Percentiles rank a stretch among this genome's conserved stretches.
These are phyloP conservation scores for Stemphylium vesicarium DNA, from an alignment of 2,329 filamentous ascomycete species.

Conservation along the genomic window DNA sequence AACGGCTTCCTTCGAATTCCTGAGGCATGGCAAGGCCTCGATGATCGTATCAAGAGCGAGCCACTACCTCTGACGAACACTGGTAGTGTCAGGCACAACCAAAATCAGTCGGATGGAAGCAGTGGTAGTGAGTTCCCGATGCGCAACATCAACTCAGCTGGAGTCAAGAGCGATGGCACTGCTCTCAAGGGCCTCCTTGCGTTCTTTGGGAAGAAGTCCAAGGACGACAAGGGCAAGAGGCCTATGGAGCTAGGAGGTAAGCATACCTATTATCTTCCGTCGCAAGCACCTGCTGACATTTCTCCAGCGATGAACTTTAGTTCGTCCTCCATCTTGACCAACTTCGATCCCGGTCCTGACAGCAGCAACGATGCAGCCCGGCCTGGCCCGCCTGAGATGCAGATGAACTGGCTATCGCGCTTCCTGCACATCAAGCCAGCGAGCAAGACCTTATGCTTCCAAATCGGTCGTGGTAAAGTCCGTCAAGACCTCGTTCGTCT, in stretches of 20 bases:
- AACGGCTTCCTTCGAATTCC: constrained; percentile 39
- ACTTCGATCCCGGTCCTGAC: constrained; percentile 44
- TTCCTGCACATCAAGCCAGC: constrained; percentile 90
- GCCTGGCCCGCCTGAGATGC: constrained; percentile 54
- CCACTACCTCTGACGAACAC: constrained; percentile 5
- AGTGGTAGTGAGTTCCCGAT: constrained; percentile 53
- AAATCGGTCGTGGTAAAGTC: constrained; percentile 72
- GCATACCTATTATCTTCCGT: constrained; percentile 17
- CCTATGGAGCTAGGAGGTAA: constrained; percentile 48
- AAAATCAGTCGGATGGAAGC: constrained; percentile 37
- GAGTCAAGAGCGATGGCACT: constrained; percentile 47
- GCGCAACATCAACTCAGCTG: constrained; percentile 42
- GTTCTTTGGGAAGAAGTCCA: constrained; percentile 59
- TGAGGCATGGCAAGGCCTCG: constrained; percentile 45
- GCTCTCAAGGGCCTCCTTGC: constrained; percentile 56
- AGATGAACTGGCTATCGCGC: constrained; percentile 80
- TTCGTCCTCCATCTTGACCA: constrained; percentile 39
- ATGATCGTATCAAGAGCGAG: constrained; percentile 43
- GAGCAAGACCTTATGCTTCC: constrained; percentile 75
- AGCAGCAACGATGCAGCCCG: constrained; percentile 48
- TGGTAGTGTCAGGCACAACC: constrained; percentile 20
- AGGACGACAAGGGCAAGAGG: constrained; percentile 47
- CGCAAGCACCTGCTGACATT: constrained; percentile 27
- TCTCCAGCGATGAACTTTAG: constrained; percentile 33
- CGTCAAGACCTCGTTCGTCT: constrained; percentile 78